Percentiles rank a stretch among this genome's conserved stretches.
These are phyloP conservation scores for Bruguiera parviflora DNA, from an alignment of 345 rosid genomes.

Conservation along the genomic window DNA sequence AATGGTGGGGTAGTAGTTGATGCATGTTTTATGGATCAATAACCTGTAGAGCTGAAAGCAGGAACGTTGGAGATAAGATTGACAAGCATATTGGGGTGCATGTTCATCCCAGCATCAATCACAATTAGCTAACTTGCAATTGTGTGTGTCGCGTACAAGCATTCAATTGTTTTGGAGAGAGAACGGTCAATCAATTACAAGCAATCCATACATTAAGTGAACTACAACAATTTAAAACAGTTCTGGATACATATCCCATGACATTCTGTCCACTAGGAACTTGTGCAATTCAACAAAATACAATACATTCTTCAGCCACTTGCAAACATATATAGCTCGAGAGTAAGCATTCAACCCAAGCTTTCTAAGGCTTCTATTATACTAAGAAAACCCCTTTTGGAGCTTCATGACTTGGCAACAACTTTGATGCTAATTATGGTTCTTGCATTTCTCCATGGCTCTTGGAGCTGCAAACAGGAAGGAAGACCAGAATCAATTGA, in stretches of 20 bases:
- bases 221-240: conserved; percentile 19
- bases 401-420: conserved; percentile 4
- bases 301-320: conserved; percentile 26
- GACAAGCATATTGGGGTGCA: neutral
- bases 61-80: neutral
- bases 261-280: conserved; percentile 15
- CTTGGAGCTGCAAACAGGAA: conserved; percentile 45
- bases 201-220: conserved; percentile 27
- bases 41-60: neutral
- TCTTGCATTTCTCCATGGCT: conserved; percentile 50
- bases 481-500: conserved; percentile 1
- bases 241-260: conserved; percentile 11
- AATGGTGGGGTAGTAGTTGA: neutral
- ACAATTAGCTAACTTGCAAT: no score
- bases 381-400: conserved; percentile 10
- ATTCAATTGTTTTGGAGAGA: neutral
- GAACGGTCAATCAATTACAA: conserved; percentile 17
- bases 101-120: no score
- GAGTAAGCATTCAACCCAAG: conserved; percentile 19
- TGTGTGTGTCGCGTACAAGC: neutral
- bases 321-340: conserved; percentile 17
- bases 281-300: conserved; percentile 18
- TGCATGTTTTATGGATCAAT: neutral
- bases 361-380: conserved; percentile 13
- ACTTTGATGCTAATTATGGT: conserved; percentile 16